Percentiles rank a stretch among this genome's conserved stretches.
Evolutionary conservation across 2,329 filamentous ascomycete genomes (phyloP).

Genomic region (Ciborinia camelliae): DNA sequence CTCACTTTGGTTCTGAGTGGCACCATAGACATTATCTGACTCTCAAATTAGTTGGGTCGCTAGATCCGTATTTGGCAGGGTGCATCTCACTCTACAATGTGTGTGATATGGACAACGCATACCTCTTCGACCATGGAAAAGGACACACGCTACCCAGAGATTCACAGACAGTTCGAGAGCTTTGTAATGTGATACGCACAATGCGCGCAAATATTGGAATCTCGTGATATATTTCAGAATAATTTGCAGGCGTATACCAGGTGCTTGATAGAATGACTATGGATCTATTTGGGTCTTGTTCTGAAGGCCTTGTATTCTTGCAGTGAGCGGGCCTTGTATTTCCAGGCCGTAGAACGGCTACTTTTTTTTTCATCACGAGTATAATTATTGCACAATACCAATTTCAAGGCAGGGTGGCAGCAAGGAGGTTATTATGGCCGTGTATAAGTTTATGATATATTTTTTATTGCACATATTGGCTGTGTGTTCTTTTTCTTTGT

Average conservation of each 20-base stretch:
- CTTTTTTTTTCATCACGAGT: neutral
- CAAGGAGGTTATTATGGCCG: neutral
- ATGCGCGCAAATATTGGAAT: slow-evolving; percentile 26
- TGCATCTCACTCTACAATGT: slow-evolving; percentile 61
- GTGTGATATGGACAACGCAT: slow-evolving; percentile 59
- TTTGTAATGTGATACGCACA: slow-evolving; percentile 30
- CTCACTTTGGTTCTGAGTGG: slow-evolving; percentile 1
- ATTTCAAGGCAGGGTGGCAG: neutral
- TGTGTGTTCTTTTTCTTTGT: neutral
- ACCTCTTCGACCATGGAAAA: slow-evolving; percentile 62
- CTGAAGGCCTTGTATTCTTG: neutral
- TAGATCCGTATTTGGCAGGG: slow-evolving; percentile 60
- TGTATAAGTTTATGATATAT: neutral
- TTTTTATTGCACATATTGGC: neutral
- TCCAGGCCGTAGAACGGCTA: neutral
- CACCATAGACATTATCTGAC: slow-evolving; percentile 23
- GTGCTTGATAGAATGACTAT: too few species aligned
- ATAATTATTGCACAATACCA: neutral
- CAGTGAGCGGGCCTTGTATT: slow-evolving; percentile 1
- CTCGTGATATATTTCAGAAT: neutral
- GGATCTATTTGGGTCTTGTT: neutral
- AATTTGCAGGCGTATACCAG: neutral
- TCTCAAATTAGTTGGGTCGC: slow-evolving; percentile 45
- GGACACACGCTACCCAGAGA: slow-evolving; percentile 61
- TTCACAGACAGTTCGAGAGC: slow-evolving; percentile 38